Evolutionary conservation across 768 basidiomycete species (phyloP), one percentile per base, ranked within the genome.

Genomic region (Mrakia gelida): DNA sequence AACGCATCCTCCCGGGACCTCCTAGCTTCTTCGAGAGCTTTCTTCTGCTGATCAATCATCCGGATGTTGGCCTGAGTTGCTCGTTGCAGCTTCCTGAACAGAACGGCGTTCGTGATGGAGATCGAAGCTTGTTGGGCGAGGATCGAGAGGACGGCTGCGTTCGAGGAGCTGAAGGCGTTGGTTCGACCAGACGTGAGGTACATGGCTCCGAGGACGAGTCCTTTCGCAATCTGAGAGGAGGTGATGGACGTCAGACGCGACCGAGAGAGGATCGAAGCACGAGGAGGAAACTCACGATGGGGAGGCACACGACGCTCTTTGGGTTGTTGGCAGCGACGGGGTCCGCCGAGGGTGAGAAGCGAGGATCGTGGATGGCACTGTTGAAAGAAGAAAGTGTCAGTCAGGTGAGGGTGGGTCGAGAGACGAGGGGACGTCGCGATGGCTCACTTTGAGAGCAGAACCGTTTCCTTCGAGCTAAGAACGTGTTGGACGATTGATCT

Each of bases 1-100:
- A 70, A 16, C 10, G 67, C 67, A 81, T 91, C 90, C 82, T 91
- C 90, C 18, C 91, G 86, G 81, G 91, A 91, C 81, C 87, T 87
- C 70, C 91, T 86, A 15, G 91, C 91, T 43, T 88, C 89, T 82
- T 92, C 91, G 6, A 92, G 83, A 9, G 91, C 91, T 30, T 91
- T 89, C 49, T 87, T 86, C 80, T 92, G 91, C 6, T 88, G 86
- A n/a, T 90, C 86, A 79, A 92, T 92, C 90, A 91, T 91, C 84
- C 90, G 90, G 79, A 92, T 81, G 80, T 92, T 92, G 81, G 91
- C 91, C 80, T 88, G 86, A 3, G 91, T 92, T 28, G 91, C 91
- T 1, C 90, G 87, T 81, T 91, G 91, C 0, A 92, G 90, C 2
- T 79, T 79, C 18, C 89, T 88, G 85, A 92, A 92, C 71, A 92